A percentile compares a stretch with the other conserved stretches of the same genome.
Conservation (phyloP, 2,329 filamentous ascomycete species). For the Apiospora sp. region DNA sequence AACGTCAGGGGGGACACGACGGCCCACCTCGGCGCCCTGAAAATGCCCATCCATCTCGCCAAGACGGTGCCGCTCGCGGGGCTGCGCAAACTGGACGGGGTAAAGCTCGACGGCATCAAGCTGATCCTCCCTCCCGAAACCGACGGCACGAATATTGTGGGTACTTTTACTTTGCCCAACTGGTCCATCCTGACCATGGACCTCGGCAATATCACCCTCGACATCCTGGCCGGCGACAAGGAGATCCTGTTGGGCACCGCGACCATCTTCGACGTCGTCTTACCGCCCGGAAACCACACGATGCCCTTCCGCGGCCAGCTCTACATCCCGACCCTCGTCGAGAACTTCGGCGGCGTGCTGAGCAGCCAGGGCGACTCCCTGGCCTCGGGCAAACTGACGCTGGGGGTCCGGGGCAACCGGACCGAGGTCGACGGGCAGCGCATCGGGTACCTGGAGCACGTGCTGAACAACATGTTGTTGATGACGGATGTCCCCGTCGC, state of each 20-base stretch:
- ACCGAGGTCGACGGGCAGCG: constrained; percentile 39
- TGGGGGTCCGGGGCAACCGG: constrained; percentile 38
- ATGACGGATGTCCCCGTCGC: constrained; percentile 34
- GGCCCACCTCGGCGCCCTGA: constrained; percentile 44
- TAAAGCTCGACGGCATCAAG: constrained; percentile 25
- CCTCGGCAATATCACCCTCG: constrained; percentile 41
- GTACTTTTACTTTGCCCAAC: constrained; percentile 33
- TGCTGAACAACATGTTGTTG: constrained; percentile 37
- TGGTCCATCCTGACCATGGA: constrained; percentile 25
- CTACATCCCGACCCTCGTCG: constrained; percentile 34
- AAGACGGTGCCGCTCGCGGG: constrained; percentile 41
- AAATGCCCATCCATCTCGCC: constrained; percentile 37
- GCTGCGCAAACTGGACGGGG: constrained; percentile 33
- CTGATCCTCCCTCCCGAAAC: constrained; percentile 30
- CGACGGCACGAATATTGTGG: constrained; percentile 36
- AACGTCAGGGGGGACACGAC: constrained; percentile 36
- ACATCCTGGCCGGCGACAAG: constrained; percentile 36
- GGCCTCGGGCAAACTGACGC: constrained; percentile 35
- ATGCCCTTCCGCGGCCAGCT: constrained; percentile 37
- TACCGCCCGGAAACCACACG: constrained; percentile 40
- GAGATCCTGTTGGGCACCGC: constrained; percentile 36
- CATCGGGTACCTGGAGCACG: constrained; percentile 39
- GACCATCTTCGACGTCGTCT: constrained; percentile 35
- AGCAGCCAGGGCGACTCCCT: constrained; percentile 35
- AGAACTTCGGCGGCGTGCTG: constrained; percentile 35